Conservation (phyloP, 2,329 filamentous ascomycete genomes). For the Cytospora schulzeri region DNA sequence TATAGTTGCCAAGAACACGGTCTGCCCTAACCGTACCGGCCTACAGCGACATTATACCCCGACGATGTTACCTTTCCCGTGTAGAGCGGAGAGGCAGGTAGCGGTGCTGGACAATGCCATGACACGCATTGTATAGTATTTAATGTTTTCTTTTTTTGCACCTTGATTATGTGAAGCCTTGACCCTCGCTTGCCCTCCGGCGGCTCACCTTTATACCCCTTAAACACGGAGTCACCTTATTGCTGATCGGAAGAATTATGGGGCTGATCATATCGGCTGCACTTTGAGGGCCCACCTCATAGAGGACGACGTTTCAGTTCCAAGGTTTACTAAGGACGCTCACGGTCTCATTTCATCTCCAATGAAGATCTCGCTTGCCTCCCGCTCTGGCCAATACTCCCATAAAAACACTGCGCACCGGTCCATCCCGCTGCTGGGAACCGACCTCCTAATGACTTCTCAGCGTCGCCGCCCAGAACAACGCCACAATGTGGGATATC, state of each 20-base stretch:
- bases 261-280: constrained; percentile 18
- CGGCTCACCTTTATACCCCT: constrained; percentile 3
- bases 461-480: neutral
- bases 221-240: constrained; percentile 1
- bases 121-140: neutral
- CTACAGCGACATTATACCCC: too few species aligned
- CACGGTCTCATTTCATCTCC: constrained; percentile 9
- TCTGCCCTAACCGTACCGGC: too few species aligned
- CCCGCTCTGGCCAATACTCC: neutral
- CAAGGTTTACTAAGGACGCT: neutral
- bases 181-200: neutral
- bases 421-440: neutral
- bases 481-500: constrained; percentile 23
- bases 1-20: too few species aligned
- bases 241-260: constrained; percentile 18
- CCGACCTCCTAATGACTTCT: neutral
- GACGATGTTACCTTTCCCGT: neutral
- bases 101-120: neutral
- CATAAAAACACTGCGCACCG: neutral
- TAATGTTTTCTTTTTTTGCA: neutral
- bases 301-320: constrained; percentile 10
- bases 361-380: neutral
- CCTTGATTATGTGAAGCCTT: neutral
- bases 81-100: neutral
- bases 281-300: neutral